Evolutionary conservation across 75 land plant species (phyloP), one percentile per base, ranked within the genome.

Genomic region (Selaginella tamariscina): DNA sequence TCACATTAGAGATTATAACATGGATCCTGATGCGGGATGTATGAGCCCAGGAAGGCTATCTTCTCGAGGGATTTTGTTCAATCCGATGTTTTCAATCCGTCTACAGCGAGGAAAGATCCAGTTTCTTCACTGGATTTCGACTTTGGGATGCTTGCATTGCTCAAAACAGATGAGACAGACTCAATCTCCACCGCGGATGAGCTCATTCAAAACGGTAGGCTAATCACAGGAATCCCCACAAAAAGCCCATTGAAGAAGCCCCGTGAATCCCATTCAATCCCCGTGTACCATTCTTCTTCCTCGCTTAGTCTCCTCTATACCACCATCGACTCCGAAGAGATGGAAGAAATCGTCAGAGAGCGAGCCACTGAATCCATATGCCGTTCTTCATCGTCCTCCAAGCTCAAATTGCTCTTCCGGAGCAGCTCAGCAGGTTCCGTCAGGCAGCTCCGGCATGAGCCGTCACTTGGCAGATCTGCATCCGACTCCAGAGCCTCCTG

Each of bases 51-150:
- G n/a, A n/a, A 49, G 54, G 54, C 54, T 49, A 11, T 49, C 26
- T 59, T 59, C 62, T 59, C 62, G 9, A 21, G 26, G 62, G 62
- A 59, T 59, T 59, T 59, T n/a, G 62, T 59, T 9, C 62, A 59
- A n/a, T 21, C 62, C 21, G 27, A 59, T 21, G 62, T 59, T 8
- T 59, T 59, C 23, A 59, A 5, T 59, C 49, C 49, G 15, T 39
- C 49, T 5, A 5, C 49, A 15, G 21, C 62, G 26, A 59, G 62
- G 26, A 59, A 59, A n/a, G 62, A 59, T 59, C 24, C 23, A 5
- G 62, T 21, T 59, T 21, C 62, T 8, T 59, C 62, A 5, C n/a
- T 9, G 18, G 62, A 59, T 26, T 59, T 59, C 26, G 62, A 59
- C 21, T 59, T 59, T n/a, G 62, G 62, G 18, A 59, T 59, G 62